Conservation (phyloP, 805 yeast genomes). For the Lipomyces kockii region DNA sequence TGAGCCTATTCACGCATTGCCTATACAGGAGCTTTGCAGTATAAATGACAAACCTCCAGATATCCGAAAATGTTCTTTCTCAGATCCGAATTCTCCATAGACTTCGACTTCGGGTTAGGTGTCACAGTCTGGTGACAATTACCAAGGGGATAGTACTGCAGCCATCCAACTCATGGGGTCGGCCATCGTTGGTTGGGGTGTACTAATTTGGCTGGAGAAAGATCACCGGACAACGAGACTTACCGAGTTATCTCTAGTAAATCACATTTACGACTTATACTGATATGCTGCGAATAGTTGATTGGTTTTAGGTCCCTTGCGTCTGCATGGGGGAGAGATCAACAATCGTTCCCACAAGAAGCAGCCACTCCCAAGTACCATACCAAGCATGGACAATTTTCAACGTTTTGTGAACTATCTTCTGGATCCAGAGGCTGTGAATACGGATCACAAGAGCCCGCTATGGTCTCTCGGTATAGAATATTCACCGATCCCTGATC, state of each 20-base stretch:
- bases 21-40: too few species aligned
- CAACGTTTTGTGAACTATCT: constrained; percentile 51
- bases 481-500: constrained; percentile 41
- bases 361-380: background rate
- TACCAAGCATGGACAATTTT: constrained; percentile 21
- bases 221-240: background rate
- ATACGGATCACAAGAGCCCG: constrained; percentile 48
- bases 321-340: background rate
- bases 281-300: background rate
- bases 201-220: background rate
- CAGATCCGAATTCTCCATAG: too few species aligned
- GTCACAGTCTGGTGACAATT: background rate
- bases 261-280: background rate
- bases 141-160: background rate
- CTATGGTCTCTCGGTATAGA: constrained; percentile 51
- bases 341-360: background rate
- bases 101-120: background rate
- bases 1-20: too few species aligned
- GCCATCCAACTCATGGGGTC: background rate
- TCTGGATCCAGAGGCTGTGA: constrained; percentile 51
- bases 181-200: too few species aligned
- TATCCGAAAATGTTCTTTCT: too few species aligned
- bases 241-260: background rate
- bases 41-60: too few species aligned
- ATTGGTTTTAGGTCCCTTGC: background rate